Evolutionary conservation across 2,329 filamentous ascomycete species (phyloP).

Genomic region (Coleophoma crateriformis): DNA sequence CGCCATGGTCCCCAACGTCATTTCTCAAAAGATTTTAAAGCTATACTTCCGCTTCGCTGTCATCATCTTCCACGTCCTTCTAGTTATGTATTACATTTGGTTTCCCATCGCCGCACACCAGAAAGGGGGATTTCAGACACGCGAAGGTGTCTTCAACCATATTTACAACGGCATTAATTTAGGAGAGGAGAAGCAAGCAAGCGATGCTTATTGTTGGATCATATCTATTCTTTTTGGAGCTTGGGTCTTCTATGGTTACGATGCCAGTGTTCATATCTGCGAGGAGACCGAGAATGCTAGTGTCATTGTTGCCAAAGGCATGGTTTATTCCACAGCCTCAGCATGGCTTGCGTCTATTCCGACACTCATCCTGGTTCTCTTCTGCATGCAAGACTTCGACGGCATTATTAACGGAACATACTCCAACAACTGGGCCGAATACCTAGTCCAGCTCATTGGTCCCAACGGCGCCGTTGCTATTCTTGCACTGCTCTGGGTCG

Average conservation of each 20-base stretch:
- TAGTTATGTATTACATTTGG: constrained; percentile 33
- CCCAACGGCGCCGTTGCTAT: constrained; percentile 28
- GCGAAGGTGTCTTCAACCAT: constrained; percentile 25
- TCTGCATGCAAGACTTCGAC: constrained; percentile 34
- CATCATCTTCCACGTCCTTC: constrained; percentile 29
- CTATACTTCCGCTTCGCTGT: constrained; percentile 32
- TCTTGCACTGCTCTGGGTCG: constrained; percentile 30
- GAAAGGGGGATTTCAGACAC: constrained; percentile 26
- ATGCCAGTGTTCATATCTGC: constrained; percentile 30
- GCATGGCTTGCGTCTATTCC: constrained; percentile 31
- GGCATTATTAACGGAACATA: constrained; percentile 29
- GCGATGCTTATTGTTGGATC: constrained; percentile 31
- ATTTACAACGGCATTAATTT: constrained; percentile 35
- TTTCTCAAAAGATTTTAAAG: constrained; percentile 27
- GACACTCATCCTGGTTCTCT: constrained; percentile 32
- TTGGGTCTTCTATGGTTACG: constrained; percentile 31
- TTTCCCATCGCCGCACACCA: constrained; percentile 28
- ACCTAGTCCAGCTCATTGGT: constrained; percentile 31
- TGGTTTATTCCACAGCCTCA: constrained; percentile 31
- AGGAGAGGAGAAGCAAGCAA: constrained; percentile 26
- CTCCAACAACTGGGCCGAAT: constrained; percentile 33
- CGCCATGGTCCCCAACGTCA: constrained; percentile 30
- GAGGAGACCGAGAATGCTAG: constrained; percentile 32
- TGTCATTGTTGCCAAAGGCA: constrained; percentile 30
- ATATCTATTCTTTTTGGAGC: constrained; percentile 30